phyloP scores from a whole-genome alignment of 2,329 filamentous ascomycete genomes.

The Oidium heveae region DNA sequence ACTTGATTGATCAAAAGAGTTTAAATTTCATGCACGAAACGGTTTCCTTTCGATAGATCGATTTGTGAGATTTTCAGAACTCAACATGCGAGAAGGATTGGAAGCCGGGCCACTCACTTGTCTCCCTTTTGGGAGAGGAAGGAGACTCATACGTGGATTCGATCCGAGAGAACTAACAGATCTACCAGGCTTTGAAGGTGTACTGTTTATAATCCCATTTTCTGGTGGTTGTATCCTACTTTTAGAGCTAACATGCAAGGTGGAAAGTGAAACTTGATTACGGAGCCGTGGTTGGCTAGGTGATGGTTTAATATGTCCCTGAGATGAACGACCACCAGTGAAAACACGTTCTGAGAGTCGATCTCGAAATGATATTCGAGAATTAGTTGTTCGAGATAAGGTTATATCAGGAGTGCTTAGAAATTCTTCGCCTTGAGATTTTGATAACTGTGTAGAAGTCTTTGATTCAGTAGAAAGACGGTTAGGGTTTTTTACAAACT shows the following conservation, averaged over 20 bases:
- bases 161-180: constrained; percentile 31
- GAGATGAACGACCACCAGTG: constrained; percentile 25
- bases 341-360: constrained; percentile 17
- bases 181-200: constrained; percentile 16
- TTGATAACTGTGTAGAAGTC: constrained; percentile 12
- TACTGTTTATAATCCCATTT: constrained; percentile 11
- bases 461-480: constrained; percentile 9
- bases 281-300: constrained; percentile 15
- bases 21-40: too few relatives aligned
- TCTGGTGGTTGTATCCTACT: constrained; percentile 25
- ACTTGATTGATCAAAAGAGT: too few relatives aligned
- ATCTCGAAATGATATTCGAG: constrained; percentile 25
- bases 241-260: constrained; percentile 18
- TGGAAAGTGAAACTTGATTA: constrained; percentile 20
- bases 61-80: too few relatives aligned
- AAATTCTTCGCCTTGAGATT: constrained; percentile 7
- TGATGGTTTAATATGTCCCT: constrained; percentile 17
- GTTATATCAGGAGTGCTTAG: constrained; percentile 10
- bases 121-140: constrained; percentile 18
- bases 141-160: constrained; percentile 25
- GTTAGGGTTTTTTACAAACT: constrained; percentile 3
- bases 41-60: too few relatives aligned
- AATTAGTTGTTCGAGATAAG: constrained; percentile 10
- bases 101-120: neutral
- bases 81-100: too few relatives aligned